Evolutionary conservation across 2,329 filamentous ascomycete genomes (phyloP).

Genomic region (Acephala macrosclerotiorum): DNA sequence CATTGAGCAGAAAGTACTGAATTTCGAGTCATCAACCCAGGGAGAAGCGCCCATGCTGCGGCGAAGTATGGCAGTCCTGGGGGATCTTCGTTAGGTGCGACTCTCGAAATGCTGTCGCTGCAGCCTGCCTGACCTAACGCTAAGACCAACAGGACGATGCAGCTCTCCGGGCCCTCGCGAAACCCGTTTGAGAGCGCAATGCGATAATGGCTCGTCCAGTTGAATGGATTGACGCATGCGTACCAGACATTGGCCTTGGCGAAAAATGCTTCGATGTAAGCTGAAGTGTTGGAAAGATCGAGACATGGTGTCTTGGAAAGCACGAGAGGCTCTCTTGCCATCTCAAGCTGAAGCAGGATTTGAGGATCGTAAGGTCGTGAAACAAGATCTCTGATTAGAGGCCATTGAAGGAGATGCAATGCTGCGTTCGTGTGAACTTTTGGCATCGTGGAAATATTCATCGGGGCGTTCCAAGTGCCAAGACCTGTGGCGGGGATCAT

Average conservation of each 20-base stretch:
- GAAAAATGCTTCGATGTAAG: slow-evolving; percentile 83
- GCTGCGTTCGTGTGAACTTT: slow-evolving; percentile 85
- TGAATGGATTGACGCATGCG: slow-evolving; percentile 83
- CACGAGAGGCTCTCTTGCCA: slow-evolving; percentile 78
- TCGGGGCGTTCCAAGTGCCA: slow-evolving; percentile 72
- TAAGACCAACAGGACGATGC: slow-evolving; percentile 80
- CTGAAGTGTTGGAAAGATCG: slow-evolving; percentile 76
- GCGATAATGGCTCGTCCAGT: slow-evolving; percentile 78
- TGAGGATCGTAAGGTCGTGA: slow-evolving; percentile 81
- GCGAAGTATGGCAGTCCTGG: slow-evolving; percentile 83
- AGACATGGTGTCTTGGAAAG: slow-evolving; percentile 70
- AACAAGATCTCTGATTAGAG: slow-evolving; percentile 79
- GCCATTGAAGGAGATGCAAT: slow-evolving; percentile 80
- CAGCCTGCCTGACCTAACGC: slow-evolving; percentile 80
- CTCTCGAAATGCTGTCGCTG: slow-evolving; percentile 77
- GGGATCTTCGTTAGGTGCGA: slow-evolving; percentile 72
- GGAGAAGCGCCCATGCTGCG: slow-evolving; percentile 79
- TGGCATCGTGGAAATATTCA: slow-evolving; percentile 85
- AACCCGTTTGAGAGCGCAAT: slow-evolving; percentile 79
- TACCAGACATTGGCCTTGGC: slow-evolving; percentile 86
- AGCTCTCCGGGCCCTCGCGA: slow-evolving; percentile 80
- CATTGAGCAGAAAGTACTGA: slow-evolving; percentile 82
- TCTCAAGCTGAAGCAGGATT: slow-evolving; percentile 81
- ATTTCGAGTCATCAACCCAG: slow-evolving; percentile 80
- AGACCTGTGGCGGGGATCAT: slow-evolving; percentile 70